Conservation (phyloP, 768 basidiomycete genomes). For the Crassisporium funariophilum region DNA sequence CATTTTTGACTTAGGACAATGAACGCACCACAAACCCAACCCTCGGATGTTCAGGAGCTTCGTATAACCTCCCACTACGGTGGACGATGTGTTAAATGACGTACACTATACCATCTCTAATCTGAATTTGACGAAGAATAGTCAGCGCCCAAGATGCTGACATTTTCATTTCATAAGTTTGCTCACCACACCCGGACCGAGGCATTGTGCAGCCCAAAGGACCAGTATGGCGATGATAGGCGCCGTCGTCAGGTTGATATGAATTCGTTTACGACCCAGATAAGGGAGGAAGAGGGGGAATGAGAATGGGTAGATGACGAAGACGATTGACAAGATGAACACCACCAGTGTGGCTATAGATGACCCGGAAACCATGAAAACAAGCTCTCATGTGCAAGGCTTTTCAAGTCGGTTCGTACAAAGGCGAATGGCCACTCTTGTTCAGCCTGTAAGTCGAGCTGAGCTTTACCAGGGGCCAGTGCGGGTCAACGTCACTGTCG, state of each 20-base stretch:
- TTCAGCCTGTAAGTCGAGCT: too few species aligned
- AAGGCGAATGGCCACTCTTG: too few species aligned
- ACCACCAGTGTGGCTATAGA: conserved; percentile 53
- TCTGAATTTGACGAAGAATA: not conserved
- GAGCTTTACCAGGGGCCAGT: too few species aligned
- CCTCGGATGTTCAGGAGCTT: not conserved
- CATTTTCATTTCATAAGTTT: not conserved
- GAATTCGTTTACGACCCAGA: conserved; percentile 33
- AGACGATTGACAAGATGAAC: conserved; percentile 54
- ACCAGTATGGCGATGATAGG: conserved; percentile 54
- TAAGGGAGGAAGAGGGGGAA: conserved; percentile 35
- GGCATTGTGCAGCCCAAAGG: conserved; percentile 58
- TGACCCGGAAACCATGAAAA: conserved; percentile 37
- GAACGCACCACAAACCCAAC: not conserved
- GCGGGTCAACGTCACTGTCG: too few species aligned
- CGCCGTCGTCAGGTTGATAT: conserved; percentile 53
- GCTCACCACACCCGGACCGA: conserved; percentile 36
- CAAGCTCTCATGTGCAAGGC: too few species aligned
- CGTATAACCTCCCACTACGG: too few species aligned
- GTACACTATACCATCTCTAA: conserved; percentile 16
- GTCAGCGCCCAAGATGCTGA: not conserved
- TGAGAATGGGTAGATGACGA: conserved; percentile 49
- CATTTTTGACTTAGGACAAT: not conserved
- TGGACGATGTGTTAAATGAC: too few species aligned
- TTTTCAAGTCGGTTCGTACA: too few species aligned